Conservation (phyloP, 1,284 basidiomycete species). For the Inonotus obliquus region DNA sequence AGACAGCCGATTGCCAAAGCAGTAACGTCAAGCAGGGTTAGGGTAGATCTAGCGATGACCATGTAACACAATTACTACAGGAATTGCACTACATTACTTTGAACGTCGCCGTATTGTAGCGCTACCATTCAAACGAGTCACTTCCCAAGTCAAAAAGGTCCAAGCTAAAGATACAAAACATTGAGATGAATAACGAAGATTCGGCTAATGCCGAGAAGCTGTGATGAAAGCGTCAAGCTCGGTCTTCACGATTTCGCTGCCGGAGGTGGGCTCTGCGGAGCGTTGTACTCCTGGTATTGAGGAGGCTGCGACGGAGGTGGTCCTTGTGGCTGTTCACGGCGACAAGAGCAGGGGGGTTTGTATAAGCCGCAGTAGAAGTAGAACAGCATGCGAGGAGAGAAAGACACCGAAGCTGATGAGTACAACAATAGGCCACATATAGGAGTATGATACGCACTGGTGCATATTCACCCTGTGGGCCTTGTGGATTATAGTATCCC, state of each 20-base stretch:
- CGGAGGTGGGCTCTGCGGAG: background rate
- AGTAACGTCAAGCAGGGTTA: background rate
- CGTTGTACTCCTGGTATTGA: background rate
- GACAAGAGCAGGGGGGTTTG: background rate
- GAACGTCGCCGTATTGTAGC: too few species aligned
- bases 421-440: background rate
- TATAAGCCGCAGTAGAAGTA: background rate
- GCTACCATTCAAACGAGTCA: too few species aligned
- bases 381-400: background rate
- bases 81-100: background rate
- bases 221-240: background rate
- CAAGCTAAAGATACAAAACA: background rate
- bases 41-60: background rate
- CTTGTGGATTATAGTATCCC: background rate
- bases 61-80: background rate
- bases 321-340: background rate
- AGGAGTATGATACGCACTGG: constrained; percentile 1
- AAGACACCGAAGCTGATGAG: background rate
- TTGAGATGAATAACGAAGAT: background rate
- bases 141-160: too few species aligned
- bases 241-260: background rate
- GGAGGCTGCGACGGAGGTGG: background rate
- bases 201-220: background rate
- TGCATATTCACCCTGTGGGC: constrained; percentile 1
- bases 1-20: background rate